These are phyloP conservation scores for Nakazawaea pomicola DNA, from an alignment of 805 yeast species.

Conservation along the genomic window DNA sequence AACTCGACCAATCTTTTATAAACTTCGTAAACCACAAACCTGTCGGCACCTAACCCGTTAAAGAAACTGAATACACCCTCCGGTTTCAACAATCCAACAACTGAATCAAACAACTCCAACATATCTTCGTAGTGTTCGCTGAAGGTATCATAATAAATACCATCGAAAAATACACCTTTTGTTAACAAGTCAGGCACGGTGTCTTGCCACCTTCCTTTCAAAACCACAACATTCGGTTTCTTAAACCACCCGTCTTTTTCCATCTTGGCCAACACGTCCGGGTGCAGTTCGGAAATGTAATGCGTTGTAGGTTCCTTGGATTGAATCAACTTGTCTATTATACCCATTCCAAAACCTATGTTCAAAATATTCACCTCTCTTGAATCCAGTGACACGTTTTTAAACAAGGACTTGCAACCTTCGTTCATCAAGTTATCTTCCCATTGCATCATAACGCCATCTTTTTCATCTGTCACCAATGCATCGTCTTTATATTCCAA, in stretches of 20 bases:
- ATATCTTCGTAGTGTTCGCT: constrained; percentile 89
- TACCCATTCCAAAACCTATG: constrained; percentile 97
- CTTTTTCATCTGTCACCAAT: constrained; percentile 65
- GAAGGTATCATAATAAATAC: constrained; percentile 90
- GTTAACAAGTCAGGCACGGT: constrained; percentile 60
- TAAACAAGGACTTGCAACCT: constrained; percentile 72
- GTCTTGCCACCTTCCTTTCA: constrained; percentile 95
- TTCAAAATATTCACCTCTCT: constrained; percentile 54
- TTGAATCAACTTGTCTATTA: constrained; percentile 78
- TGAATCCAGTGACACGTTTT: constrained; percentile 32
- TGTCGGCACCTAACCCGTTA: constrained; percentile 85
- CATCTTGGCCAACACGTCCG: constrained; percentile 74
- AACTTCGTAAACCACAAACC: constrained; percentile 74
- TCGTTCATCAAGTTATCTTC: constrained; percentile 76
- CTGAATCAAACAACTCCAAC: constrained; percentile 75
- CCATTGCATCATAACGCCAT: constrained; percentile 99
- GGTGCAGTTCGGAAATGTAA: constrained; percentile 92
- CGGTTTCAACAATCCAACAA: constrained; percentile 79
- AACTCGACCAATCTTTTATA: constrained; percentile 76
- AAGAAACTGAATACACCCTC: constrained; percentile 85
- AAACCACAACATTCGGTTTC: constrained; percentile 61
- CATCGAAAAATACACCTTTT: constrained; percentile 73
- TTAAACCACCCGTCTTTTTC: constrained; percentile 78
- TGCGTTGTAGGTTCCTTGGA: constrained; percentile 55
- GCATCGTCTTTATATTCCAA: constrained; percentile 66